Base-by-base conservation (phyloP, 2,329 filamentous ascomycete genomes). In the Fusarium dlaminii region DNA sequence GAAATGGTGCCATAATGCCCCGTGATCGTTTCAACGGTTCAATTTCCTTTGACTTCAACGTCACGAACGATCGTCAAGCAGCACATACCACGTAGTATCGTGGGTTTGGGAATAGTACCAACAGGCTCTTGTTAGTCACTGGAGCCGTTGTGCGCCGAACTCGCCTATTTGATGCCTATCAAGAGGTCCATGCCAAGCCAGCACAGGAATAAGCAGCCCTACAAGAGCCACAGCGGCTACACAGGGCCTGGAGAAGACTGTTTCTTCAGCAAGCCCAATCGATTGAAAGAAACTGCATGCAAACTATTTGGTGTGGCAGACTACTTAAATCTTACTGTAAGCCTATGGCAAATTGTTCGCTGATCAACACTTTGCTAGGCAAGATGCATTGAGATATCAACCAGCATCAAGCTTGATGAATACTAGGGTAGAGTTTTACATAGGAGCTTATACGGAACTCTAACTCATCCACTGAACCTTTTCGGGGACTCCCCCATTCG, bases 401-500 rank as follows among this genome's bases (percentile, higher is more conserved):
- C 55, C 43, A 55, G 32, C 43, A 52, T 57, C 43, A 51, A 63
- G 46, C 46, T 34, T 42, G 51, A 57, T 55, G 51, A 36, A 43
- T 32, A 39, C 36, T 32, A 54, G 22, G 24, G 43, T 37, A 66
- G 42, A 46, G 46, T 55, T 56, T n/a, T 18, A 51, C n/a, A 18
- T 13, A 49, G 36, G 54, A 66, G 55, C 57, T 68, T 68, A 56
- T 63, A 32, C 63, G 30, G 37, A 72, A 64, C 68, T 65, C 29
- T 72, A 60, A 72, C 48, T 30, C 57, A 43, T 49, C 54, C 70
- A 32, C 68, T 55, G 39, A 59, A 32, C 30, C 34, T 32, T 56
- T 61, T 72, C 75, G 75, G 75, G 36, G 72, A 72, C 63, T 74
- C 49, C 75, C 63, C 59, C 66, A 76, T 75, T 30, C 22, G 73